phyloP scores from a whole-genome alignment of 2,329 filamentous ascomycete genomes.

The Aspergillus sp. region DNA sequence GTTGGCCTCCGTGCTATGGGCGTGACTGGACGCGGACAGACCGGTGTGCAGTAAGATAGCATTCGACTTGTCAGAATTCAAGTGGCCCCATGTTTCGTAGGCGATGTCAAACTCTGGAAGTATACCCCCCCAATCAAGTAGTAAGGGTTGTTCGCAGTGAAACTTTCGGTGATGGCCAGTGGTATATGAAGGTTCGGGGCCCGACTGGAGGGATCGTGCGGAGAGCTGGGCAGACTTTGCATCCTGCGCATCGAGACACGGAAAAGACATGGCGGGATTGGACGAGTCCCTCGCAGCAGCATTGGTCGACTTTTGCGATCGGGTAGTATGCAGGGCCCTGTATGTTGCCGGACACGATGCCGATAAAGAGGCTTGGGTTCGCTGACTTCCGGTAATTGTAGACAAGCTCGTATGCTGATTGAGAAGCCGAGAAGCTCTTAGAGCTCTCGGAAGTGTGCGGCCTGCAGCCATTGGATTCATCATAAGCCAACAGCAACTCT shows the following conservation, averaged over 20 bases:
- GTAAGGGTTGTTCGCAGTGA: slow-evolving; percentile 70
- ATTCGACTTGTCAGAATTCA: slow-evolving; percentile 68
- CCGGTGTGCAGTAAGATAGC: slow-evolving; percentile 91
- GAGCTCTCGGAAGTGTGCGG: slow-evolving; percentile 19
- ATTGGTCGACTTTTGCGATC: slow-evolving; percentile 59
- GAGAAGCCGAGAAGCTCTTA: slow-evolving; percentile 12
- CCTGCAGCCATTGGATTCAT: slow-evolving; percentile 23
- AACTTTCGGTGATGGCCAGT: slow-evolving; percentile 80
- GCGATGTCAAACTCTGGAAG: slow-evolving; percentile 85
- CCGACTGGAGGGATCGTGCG: slow-evolving; percentile 67
- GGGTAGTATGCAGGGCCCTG: slow-evolving; percentile 26
- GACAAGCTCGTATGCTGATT: slow-evolving; percentile 13
- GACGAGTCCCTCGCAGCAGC: too few relatives aligned
- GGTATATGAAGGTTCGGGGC: slow-evolving; percentile 93
- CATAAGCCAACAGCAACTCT: not conserved
- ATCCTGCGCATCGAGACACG: slow-evolving; percentile 84
- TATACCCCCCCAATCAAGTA: slow-evolving; percentile 94
- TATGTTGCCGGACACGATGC: slow-evolving; percentile 1
- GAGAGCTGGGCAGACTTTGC: slow-evolving; percentile 73
- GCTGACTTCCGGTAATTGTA: slow-evolving; percentile 10
- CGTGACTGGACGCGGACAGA: slow-evolving; percentile 94
- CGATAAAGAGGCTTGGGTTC: slow-evolving; percentile 7
- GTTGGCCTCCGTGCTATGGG: slow-evolving; percentile 85
- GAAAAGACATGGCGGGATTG: slow-evolving; percentile 77
- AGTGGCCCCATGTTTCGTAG: slow-evolving; percentile 83